These are phyloP conservation scores for Candida albicans DNA, from an alignment of 1,139 yeast species.

Conservation along the genomic window DNA sequence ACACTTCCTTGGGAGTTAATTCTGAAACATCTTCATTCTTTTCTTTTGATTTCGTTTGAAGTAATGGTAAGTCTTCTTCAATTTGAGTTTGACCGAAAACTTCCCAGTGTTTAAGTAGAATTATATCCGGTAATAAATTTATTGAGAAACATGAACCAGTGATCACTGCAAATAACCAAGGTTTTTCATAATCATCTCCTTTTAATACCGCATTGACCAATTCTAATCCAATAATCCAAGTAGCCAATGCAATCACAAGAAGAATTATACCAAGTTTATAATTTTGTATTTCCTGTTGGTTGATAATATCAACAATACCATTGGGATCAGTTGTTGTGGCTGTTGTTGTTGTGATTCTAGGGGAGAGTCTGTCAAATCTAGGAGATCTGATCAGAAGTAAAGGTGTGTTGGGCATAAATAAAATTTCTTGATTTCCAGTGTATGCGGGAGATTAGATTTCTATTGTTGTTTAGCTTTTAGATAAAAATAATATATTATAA, in stretches of 20 bases:
- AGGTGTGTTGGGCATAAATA: slow-evolving; percentile 4
- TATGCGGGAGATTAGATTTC: not conserved
- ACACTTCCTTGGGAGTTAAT: slow-evolving; percentile 32
- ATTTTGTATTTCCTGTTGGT: slow-evolving; percentile 42
- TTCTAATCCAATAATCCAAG: slow-evolving; percentile 54
- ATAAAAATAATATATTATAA: too few species aligned
- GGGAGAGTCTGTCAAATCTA: slow-evolving; percentile 7
- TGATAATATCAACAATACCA: slow-evolving; percentile 47
- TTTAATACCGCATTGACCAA: slow-evolving; percentile 50
- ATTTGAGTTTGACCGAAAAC: not conserved
- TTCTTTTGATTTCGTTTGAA: slow-evolving; percentile 7
- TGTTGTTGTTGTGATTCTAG: too few species aligned
- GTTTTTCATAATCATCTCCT: slow-evolving; percentile 48
- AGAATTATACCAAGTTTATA: slow-evolving; percentile 45
- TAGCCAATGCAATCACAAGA: slow-evolving; percentile 38
- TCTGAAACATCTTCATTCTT: slow-evolving; percentile 11
- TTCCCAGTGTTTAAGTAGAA: not conserved
- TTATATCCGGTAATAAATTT: slow-evolving; percentile 43
- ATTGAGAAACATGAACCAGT: slow-evolving; percentile 48
- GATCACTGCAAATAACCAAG: slow-evolving; percentile 45
- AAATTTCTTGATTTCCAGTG: not conserved
- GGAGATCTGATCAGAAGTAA: slow-evolving; percentile 6
- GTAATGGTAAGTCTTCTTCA: slow-evolving; percentile 1
- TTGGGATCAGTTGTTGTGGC: slow-evolving; percentile 29
- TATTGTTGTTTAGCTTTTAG: too few species aligned